Base-by-base conservation (phyloP, 2,329 filamentous ascomycete species). In the Phyllosticta citriasiana region DNA sequence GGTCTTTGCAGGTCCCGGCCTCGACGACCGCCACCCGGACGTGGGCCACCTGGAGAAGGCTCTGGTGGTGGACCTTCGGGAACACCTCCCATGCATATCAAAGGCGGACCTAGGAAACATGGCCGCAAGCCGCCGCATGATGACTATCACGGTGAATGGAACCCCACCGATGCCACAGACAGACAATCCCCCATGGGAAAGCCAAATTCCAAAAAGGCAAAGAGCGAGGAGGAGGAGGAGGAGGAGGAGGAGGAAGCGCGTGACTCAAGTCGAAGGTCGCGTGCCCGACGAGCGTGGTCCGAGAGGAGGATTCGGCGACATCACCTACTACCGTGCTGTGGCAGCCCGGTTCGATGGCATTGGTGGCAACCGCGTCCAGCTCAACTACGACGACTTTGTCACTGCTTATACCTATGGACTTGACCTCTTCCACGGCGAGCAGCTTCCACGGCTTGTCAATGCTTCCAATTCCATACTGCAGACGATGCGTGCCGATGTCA, bases 1-100 rank as follows among this genome's bases (percentile, higher is more conserved):
- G 65, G 69, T 77, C 2, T 91, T 91, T 72, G 84, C 87, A 0
- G 70, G 71, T 47, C 57, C 60, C 56, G 53, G 14, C 59, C 62
- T n/a, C 62, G 57, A 27, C 64, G 64, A 12, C 63, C 62, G 24
- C 24, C 60, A 9, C 33, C 33, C 14, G 33, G 33, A 40, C 59
- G 35, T 53, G 59, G 59, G 2, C 33, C 53, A 6, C 59, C 59
- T 24, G 58, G 58, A 12, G 52, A 53, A 26, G 58, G 35, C 16
- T 35, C 53, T 10, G 58, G 58, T 22, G 35, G 33, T 6, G 52
- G 52, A 19, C 57, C 51, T 25, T 27, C 56, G 14, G 22, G 25
- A n/a, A 16, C 51, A 22, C 51, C 51, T 22, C 51, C 51, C 6
- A 40, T 16, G 33, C 33, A 40, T 14, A 10, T 2, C 4, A 40